Conservation (phyloP, 2,329 filamentous ascomycete genomes). For the Tolypocladium nubicola region DNA sequence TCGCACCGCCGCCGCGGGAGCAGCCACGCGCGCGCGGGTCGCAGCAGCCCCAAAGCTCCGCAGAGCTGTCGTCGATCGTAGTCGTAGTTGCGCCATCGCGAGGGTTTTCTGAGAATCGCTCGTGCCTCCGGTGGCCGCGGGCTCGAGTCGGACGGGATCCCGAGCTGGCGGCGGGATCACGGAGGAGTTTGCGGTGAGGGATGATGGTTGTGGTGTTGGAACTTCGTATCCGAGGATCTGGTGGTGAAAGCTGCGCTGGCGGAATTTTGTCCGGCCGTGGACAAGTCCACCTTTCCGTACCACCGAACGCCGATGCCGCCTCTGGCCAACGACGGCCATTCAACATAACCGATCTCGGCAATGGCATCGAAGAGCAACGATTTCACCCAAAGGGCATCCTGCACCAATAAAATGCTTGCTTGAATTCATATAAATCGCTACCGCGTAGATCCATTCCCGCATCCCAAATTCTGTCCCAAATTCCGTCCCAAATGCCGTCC, state of each 20-base stretch:
- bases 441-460: background rate
- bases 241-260: background rate
- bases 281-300: background rate
- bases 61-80: slow-evolving; percentile 19
- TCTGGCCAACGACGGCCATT: background rate
- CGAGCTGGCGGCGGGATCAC: background rate
- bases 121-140: background rate
- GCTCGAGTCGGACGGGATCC: background rate
- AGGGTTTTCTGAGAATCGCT: background rate
- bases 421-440: background rate
- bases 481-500: background rate
- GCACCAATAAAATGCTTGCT: background rate
- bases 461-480: background rate
- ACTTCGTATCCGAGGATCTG: background rate
- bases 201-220: background rate
- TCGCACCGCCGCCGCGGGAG: slow-evolving; percentile 10
- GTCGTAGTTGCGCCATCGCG: slow-evolving; percentile 21
- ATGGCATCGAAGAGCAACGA: background rate
- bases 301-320: background rate
- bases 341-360: background rate
- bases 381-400: too few species aligned
- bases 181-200: background rate
- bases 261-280: background rate
- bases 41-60: slow-evolving; percentile 13
- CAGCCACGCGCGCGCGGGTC: slow-evolving; percentile 8